A percentile compares a stretch with the other conserved stretches of the same genome.
phyloP scores from a whole-genome alignment of 257 asterid genomes.

The Solanum raphanifolium region DNA sequence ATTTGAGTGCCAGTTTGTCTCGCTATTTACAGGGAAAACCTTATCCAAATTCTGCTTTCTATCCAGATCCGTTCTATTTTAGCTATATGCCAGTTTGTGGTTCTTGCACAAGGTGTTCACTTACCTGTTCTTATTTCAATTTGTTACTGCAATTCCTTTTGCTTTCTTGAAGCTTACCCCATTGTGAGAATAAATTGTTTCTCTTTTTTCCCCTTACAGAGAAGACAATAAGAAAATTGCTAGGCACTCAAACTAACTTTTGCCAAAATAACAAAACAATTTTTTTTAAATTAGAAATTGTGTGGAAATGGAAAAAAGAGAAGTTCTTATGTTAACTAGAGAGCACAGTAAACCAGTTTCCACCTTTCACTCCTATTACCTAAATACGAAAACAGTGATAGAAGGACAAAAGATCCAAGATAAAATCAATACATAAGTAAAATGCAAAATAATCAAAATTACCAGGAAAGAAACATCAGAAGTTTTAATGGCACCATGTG shows the following conservation, averaged over 20 bases:
- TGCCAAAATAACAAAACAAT: background rate
- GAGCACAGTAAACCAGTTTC: background rate
- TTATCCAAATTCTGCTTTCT: background rate
- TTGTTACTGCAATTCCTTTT: background rate
- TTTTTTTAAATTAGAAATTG: background rate
- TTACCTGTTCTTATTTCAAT: background rate
- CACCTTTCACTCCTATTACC: background rate
- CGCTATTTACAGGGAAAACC: background rate
- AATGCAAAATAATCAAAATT: conserved; percentile 4
- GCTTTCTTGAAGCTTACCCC: background rate
- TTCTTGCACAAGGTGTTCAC: background rate
- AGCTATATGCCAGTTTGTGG: background rate
- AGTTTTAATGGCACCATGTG: conserved; percentile 44
- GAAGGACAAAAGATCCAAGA: background rate
- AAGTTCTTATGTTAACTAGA: background rate
- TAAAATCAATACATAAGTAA: background rate
- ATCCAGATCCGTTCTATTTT: background rate
- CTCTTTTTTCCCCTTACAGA: background rate
- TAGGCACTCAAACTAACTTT: background rate
- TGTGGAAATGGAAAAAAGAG: background rate
- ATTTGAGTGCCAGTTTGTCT: background rate
- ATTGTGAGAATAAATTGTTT: background rate
- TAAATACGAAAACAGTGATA: background rate
- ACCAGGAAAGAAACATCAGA: conserved; percentile 71
- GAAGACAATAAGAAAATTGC: background rate